A percentile compares a stretch with the other conserved stretches of the same genome.
phyloP scores from a whole-genome alignment of 805 yeast genomes.

The Cyberlindnera nakhonratchasimensis region DNA sequence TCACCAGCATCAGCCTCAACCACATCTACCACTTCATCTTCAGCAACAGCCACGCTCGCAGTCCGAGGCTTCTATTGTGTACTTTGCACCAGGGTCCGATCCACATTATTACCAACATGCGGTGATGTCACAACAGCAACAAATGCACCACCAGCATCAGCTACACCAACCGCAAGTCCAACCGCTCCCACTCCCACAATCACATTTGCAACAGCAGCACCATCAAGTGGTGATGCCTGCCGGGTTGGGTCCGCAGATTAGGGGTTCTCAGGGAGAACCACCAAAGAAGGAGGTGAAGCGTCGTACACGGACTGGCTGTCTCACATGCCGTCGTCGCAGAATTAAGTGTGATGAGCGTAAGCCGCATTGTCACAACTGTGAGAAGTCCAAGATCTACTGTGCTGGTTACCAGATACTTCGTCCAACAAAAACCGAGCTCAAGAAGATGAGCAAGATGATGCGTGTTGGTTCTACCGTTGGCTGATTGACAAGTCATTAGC shows the following conservation, averaged over 20 bases:
- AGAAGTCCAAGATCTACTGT: conserved; percentile 21
- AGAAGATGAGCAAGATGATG: conserved; percentile 12
- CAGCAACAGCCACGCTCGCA: not conserved
- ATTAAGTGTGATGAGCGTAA: conserved; percentile 28
- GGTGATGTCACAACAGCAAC: not conserved
- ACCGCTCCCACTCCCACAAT: not conserved
- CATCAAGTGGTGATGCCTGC: not conserved
- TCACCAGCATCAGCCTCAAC: not conserved
- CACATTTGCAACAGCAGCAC: not conserved
- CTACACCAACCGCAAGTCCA: not conserved
- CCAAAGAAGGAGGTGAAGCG: conserved; percentile 16
- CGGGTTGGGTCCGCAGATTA: not conserved
- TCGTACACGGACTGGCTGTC: conserved; percentile 25
- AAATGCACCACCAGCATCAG: not conserved
- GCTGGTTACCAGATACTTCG: conserved; percentile 18
- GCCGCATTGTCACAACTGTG: conserved; percentile 23
- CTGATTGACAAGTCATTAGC: not conserved
- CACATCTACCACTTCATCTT: not conserved
- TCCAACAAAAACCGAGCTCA: conserved; percentile 19
- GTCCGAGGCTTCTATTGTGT: not conserved
- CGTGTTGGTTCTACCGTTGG: conserved; percentile 8
- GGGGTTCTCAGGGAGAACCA: not conserved
- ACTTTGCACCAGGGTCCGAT: not conserved
- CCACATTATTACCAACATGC: not conserved
- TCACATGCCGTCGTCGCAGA: conserved; percentile 26